Evolutionary conservation across 225 moss, liverwort and hornwort species (phyloP), one percentile per base, ranked within the genome.

Genomic region (Pseudisothecium myosuroides): DNA sequence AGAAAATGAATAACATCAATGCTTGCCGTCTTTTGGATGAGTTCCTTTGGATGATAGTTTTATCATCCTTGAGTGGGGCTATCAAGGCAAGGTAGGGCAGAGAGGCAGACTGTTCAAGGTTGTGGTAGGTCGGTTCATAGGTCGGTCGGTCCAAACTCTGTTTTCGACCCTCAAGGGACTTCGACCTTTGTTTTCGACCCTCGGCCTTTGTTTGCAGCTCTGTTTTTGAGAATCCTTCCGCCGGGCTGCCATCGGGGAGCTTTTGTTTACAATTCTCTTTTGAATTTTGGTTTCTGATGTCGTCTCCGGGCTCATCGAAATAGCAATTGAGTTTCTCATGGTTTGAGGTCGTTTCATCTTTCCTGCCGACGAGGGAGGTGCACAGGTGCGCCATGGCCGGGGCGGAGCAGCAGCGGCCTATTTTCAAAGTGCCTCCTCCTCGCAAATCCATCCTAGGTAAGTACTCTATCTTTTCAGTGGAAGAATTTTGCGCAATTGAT

Each of bases 371-470:
- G 55, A 32, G 41, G 86, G 77, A 85, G 86, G 90, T 74, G 27
- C 62, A 8, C 41, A 83, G 54, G 74, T 87, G 85, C 74, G 80
- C 69, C 86, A 93, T 93, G 91, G 83, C 91, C 16, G 89, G 89
- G 65, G 52, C 85, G 89, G 91, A 88, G 83, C 89, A 83, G 86
- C 91, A 90, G 77, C 91, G 93, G 12, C 92, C 92, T 81, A 79
- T 95, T 67, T 95, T 95, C 89, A 94, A 94, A 88, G 92, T 94
- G 65, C 95, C 95, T 28, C 84, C 49, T 68, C 89, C 93, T 89
- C 93, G 95, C 75, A 94, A 95, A 66, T 95, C 95, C 22, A 80
- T 92, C 14, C 87, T 95, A 31, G 95, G 94, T 95, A 10, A 84
- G 89, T 82, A 22, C 23, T 61, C 62, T 47, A 17, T 61, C 66